phyloP scores from a whole-genome alignment of 768 basidiomycete genomes.

The Pholiota conissans region DNA sequence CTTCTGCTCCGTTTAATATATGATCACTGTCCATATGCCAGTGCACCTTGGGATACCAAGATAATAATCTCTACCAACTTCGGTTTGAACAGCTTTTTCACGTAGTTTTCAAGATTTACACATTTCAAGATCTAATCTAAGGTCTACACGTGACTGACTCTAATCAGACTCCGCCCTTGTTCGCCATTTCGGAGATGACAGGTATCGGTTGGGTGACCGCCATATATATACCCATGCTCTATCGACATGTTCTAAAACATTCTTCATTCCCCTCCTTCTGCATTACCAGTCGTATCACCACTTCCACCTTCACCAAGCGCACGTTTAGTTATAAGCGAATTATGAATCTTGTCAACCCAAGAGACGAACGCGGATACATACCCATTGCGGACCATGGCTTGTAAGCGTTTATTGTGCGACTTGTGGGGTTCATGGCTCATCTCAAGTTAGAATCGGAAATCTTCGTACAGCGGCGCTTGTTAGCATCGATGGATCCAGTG shows the following conservation, averaged over 20 bases:
- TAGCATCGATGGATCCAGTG: constrained; percentile 82
- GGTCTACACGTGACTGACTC: no score
- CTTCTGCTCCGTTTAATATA: no score
- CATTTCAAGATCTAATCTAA: no score
- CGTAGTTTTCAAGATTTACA: no score
- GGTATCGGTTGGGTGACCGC: no score
- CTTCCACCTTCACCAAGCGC: not conserved
- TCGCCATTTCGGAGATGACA: no score
- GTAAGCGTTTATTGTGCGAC: constrained; percentile 37
- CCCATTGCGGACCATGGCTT: constrained; percentile 80
- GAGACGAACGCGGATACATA: constrained; percentile 62
- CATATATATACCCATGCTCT: constrained; percentile 6
- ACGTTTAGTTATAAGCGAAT: constrained; percentile 25
- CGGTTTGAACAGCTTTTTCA: no score
- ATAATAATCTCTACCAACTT: no score
- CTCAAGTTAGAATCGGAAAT: constrained; percentile 68
- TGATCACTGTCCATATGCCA: no score
- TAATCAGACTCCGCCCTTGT: no score
- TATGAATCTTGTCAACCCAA: constrained; percentile 58
- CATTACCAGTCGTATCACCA: not conserved
- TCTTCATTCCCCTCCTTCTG: not conserved
- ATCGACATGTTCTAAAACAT: constrained; percentile 6
- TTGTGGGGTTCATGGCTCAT: not conserved
- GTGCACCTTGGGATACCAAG: no score
- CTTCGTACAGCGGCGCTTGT: constrained; percentile 81